Conservation (phyloP, 805 yeast species). For the Kazachstania taianensis region DNA sequence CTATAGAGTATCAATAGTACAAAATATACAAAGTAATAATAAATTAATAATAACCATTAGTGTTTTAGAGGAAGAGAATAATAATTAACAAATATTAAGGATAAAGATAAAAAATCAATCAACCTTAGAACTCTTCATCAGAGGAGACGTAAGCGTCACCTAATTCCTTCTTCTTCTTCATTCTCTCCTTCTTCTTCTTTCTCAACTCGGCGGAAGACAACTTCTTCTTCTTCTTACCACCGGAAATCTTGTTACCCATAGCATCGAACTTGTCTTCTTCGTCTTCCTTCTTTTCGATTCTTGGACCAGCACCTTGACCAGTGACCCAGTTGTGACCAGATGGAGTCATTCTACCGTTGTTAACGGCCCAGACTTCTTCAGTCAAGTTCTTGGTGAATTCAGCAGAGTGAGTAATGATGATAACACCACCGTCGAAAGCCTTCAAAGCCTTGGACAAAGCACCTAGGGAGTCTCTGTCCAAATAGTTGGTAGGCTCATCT, state of each 20-base stretch:
- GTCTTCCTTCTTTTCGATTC: constrained; percentile 90
- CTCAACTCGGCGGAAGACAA: constrained; percentile 97
- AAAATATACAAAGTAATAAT: constrained; percentile 7
- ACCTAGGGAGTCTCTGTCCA: constrained; percentile 98
- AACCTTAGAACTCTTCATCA: constrained; percentile 62
- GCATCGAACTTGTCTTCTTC: constrained; percentile 99
- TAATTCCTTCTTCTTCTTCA: constrained; percentile 99
- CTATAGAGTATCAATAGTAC: constrained; percentile 6
- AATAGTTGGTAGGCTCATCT: constrained; percentile 99
- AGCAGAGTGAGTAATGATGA: constrained; percentile 99
- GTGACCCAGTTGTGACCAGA: constrained; percentile 99
- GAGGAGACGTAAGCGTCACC: constrained; percentile 99
- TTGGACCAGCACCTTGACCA: constrained; percentile 99
- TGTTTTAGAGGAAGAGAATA: no score
- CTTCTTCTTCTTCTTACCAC: constrained; percentile 94
- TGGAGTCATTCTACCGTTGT: constrained; percentile 98
- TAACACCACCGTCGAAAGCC: constrained; percentile 99
- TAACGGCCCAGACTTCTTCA: constrained; percentile 99
- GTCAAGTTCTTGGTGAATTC: constrained; percentile 99
- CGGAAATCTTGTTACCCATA: constrained; percentile 99
- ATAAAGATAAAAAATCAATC: not conserved
- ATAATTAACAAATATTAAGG: constrained; percentile 2
- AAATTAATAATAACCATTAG: constrained; percentile 3
- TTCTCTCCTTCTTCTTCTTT: constrained; percentile 99
- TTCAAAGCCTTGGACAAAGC: constrained; percentile 98